These are phyloP conservation scores for Aphanomyces invadans DNA, from an alignment of 352 stramenopile species.

Conservation along the genomic window DNA sequence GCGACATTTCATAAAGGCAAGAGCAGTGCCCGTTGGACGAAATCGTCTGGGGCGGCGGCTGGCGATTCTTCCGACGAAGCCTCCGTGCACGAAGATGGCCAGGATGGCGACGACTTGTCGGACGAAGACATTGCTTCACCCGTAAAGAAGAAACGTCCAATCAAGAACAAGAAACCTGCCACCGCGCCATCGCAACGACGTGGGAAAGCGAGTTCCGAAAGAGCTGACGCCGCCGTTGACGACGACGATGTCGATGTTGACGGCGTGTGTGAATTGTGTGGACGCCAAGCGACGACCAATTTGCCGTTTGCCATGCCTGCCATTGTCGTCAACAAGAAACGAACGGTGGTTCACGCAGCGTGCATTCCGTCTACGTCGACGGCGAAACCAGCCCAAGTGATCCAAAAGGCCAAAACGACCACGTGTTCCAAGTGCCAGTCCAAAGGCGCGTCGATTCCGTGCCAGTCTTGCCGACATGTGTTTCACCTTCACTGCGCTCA, in stretches of 20 bases:
- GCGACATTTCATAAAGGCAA: conserved; percentile 23
- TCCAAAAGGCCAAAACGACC: conserved; percentile 68
- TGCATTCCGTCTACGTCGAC: conserved; percentile 42
- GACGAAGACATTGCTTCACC: conserved; percentile 9
- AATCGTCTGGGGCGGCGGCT: neutral
- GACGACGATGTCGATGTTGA: conserved; percentile 24
- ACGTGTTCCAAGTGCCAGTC: conserved; percentile 62
- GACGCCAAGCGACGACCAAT: conserved; percentile 35
- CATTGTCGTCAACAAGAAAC: conserved; percentile 71
- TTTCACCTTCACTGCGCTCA: conserved; percentile 74
- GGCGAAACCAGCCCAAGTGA: conserved; percentile 74
- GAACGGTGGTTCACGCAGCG: neutral
- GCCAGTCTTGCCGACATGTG: conserved; percentile 66
- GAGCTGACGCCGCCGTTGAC: conserved; percentile 26
- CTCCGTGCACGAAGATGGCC: conserved; percentile 2
- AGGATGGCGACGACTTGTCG: conserved; percentile 14
- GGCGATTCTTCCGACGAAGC: neutral
- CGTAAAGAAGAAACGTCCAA: neutral
- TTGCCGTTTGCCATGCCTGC: conserved; percentile 59
- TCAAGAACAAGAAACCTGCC: neutral
- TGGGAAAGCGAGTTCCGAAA: neutral
- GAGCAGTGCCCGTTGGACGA: neutral
- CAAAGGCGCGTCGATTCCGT: conserved; percentile 64
- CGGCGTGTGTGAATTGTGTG: neutral
- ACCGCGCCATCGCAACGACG: neutral